Evolutionary conservation across 2,329 filamentous ascomycete species (phyloP).

Genomic region (Raffaelea arxii): DNA sequence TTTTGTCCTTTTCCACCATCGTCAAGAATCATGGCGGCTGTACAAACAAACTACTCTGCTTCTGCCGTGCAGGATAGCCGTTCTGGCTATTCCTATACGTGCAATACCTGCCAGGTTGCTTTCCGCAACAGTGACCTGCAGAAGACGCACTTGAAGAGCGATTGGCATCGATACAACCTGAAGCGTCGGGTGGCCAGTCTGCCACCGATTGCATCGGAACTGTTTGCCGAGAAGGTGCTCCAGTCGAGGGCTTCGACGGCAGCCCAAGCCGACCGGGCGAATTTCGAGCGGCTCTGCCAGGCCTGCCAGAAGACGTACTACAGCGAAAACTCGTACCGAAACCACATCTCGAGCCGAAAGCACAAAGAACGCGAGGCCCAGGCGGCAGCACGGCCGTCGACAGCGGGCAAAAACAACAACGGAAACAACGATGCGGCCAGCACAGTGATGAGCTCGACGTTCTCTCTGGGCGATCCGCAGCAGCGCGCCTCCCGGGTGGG

Average conservation of each 20-base stretch:
- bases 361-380: slow-evolving; percentile 63
- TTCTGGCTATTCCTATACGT: too few species aligned
- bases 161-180: slow-evolving; percentile 98
- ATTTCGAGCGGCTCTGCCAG: slow-evolving; percentile 75
- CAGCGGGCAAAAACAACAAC: slow-evolving; percentile 19
- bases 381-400: slow-evolving; percentile 23
- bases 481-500: slow-evolving; percentile 28
- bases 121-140: slow-evolving; percentile 92
- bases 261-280: slow-evolving; percentile 77
- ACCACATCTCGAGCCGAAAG: slow-evolving; percentile 85
- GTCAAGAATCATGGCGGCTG: too few species aligned
- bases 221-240: slow-evolving; percentile 92
- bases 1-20: too few species aligned
- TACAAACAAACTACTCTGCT: too few species aligned
- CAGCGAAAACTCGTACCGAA: slow-evolving; percentile 91
- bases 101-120: slow-evolving; percentile 95
- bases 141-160: slow-evolving; percentile 91
- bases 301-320: slow-evolving; percentile 88
- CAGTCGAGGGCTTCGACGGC: slow-evolving; percentile 78
- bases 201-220: slow-evolving; percentile 81
- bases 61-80: too few species aligned
- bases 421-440: slow-evolving; percentile 61
- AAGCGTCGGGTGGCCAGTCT: slow-evolving; percentile 88
- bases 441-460: slow-evolving; percentile 82
- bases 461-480: slow-evolving; percentile 78